Conservation (phyloP, 306 rosid species). For the Vigna mungo region DNA sequence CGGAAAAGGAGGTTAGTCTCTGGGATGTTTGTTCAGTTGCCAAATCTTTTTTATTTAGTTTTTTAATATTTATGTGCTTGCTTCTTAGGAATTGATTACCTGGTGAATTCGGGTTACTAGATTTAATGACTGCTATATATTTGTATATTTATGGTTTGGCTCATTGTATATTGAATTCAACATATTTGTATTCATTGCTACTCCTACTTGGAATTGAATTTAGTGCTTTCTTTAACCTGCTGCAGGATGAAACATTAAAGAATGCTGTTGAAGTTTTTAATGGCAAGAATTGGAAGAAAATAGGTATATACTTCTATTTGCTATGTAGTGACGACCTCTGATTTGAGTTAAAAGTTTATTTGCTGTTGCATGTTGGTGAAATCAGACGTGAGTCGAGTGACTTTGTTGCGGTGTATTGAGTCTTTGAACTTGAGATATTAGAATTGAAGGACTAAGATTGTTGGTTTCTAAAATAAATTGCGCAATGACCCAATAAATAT, state of each 20-base stretch:
- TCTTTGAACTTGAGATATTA: neutral
- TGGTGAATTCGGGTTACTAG: slow-evolving; percentile 31
- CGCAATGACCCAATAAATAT: neutral
- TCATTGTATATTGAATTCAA: neutral
- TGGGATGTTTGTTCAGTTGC: neutral
- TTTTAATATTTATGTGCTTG: slow-evolving; percentile 20
- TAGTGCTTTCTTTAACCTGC: slow-evolving; percentile 38
- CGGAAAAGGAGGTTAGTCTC: slow-evolving; percentile 80
- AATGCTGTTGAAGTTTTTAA: slow-evolving; percentile 80
- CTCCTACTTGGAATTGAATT: slow-evolving; percentile 7
- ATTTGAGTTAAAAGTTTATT: slow-evolving; percentile 10
- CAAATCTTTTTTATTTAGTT: neutral
- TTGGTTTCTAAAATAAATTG: neutral
- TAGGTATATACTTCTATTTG: slow-evolving; percentile 61
- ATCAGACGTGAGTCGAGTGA: neutral
- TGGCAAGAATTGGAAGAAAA: slow-evolving; percentile 95
- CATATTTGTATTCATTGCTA: slow-evolving; percentile 3
- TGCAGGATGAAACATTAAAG: slow-evolving; percentile 93
- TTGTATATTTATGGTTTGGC: neutral
- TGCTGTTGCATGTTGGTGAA: slow-evolving; percentile 4
- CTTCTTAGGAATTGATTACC: slow-evolving; percentile 40
- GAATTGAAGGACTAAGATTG: neutral
- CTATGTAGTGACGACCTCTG: neutral
- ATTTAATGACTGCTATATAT: neutral
- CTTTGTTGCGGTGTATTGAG: neutral